Evolutionary conservation across 768 basidiomycete genomes (phyloP).

Genomic region (Kwoniella dendrophila): DNA sequence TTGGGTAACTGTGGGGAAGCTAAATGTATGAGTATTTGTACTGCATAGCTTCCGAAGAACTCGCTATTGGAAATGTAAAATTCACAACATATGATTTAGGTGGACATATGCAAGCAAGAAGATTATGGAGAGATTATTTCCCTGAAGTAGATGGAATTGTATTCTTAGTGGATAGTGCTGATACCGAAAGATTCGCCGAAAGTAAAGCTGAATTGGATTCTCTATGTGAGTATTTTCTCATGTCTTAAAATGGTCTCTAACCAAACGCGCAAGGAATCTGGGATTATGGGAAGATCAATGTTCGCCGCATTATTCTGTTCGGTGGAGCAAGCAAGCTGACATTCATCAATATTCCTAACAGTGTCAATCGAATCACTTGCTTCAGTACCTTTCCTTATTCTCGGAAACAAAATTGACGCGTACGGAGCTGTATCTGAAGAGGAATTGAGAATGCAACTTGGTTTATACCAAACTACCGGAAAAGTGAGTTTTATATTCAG

Average conservation of each 20-base stretch:
- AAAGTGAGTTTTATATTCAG: constrained; percentile 78
- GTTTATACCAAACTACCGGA: constrained; percentile 98
- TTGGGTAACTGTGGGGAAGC: no score
- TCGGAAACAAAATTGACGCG: constrained; percentile 99
- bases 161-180: constrained; percentile 96
- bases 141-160: constrained; percentile 98
- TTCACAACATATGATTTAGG: constrained; percentile 99
- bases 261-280: not conserved
- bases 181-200: constrained; percentile 93
- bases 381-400: constrained; percentile 96
- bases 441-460: constrained; percentile 90
- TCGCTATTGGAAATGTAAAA: constrained; percentile 97
- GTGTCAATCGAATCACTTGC: constrained; percentile 90
- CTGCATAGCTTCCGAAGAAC: constrained; percentile 88
- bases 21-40: not conserved
- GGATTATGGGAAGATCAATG: no score
- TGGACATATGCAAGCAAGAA: constrained; percentile 97
- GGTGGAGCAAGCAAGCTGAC: not conserved
- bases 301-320: no score
- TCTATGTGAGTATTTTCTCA: constrained; percentile 59
- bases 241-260: not conserved
- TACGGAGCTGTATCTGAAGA: constrained; percentile 96
- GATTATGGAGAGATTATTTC: constrained; percentile 99
- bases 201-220: constrained; percentile 97
- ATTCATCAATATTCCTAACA: constrained; percentile 9